Evolutionary conservation across 1,284 basidiomycete genomes (phyloP), one percentile per base, ranked within the genome.

Genomic region (Melampsora medusae): DNA sequence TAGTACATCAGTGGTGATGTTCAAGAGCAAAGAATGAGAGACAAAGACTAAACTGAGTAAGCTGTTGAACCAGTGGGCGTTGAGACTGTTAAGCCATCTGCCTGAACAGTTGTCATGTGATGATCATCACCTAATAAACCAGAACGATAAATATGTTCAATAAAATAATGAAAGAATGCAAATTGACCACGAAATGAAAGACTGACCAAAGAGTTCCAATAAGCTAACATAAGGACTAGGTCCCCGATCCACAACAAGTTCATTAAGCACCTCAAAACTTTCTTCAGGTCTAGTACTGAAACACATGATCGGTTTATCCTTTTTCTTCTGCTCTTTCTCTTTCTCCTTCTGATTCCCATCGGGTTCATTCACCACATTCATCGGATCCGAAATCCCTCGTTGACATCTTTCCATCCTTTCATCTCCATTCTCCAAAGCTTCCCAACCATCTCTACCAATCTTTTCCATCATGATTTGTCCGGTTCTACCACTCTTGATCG

Each of bases 61-160:
- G 97, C 97, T 2, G 97, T 99, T 0, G 96, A 98, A 10, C 96
- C 96, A 0, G 96, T 99, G 1, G 96, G 96, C 0, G 96, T 99
- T 1, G 97, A 92, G 17, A 99, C 91, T 42, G 92, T 95, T 33
- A 99, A 85, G 2, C 97, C 97, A 82, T 99, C 97, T 0, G 96
- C 97, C 84, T 99, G 97, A 0, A 98, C 97, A 0, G 97, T 99
- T 0, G 97, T 99, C 87, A 99, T 90, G 85, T 99, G 97, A 83
- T 98, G 93, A 80, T 99, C 96, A 81, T 99, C 97, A 77, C 93
- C 94, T 97, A 78, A 7, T n/a, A 17, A 59, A 22, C 48, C 12
- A 50, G 48, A 75, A 10, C 33, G 7, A 46, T 16, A 14, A 4
- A 22, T 1, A 14, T 4, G 5, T 33, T 50, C 42, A 35, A n/a